Percentiles rank a stretch among this genome's conserved stretches.
Conservation (phyloP, 23 red algal genomes). For the Cyanidiococcus yangmingshanensis region DNA sequence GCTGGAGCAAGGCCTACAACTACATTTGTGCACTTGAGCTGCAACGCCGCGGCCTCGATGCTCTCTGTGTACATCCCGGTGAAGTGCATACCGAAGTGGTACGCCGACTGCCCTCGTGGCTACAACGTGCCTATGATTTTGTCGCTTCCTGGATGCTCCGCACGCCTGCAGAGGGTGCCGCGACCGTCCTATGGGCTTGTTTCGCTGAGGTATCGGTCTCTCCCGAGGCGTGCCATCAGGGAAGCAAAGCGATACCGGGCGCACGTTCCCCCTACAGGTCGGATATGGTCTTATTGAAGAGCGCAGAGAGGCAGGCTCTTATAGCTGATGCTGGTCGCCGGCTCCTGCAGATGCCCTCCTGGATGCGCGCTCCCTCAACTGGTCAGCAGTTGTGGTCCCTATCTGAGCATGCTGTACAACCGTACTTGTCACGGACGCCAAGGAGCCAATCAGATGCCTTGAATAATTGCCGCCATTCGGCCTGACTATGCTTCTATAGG, state of each 20-base stretch:
- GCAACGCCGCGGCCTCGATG: background rate
- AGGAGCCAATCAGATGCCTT: too few species aligned
- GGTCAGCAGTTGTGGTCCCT: background rate
- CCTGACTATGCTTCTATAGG: too few species aligned
- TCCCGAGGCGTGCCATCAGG: too few species aligned
- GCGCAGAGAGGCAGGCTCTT: background rate
- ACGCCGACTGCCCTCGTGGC: background rate
- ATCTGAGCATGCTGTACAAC: background rate
- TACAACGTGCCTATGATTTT: background rate
- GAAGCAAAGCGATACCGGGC: too few species aligned
- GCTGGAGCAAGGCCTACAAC: constrained; percentile 24
- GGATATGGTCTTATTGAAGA: background rate
- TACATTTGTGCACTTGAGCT: constrained; percentile 5
- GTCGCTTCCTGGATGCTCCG: background rate
- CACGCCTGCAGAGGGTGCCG: constrained; percentile 1
- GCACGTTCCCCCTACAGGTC: too few species aligned
- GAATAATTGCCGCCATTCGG: too few species aligned
- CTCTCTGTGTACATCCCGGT: constrained; percentile 28
- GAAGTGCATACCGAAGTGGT: constrained; percentile 21
- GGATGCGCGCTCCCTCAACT: background rate
- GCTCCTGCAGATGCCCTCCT: background rate
- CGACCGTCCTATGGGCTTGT: constrained; percentile 6
- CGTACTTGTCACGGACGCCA: too few species aligned
- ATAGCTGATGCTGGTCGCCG: background rate
- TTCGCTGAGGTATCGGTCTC: background rate